Conservation (phyloP, 495 filamentous ascomycete genomes). For the Penicillium canescens region DNA sequence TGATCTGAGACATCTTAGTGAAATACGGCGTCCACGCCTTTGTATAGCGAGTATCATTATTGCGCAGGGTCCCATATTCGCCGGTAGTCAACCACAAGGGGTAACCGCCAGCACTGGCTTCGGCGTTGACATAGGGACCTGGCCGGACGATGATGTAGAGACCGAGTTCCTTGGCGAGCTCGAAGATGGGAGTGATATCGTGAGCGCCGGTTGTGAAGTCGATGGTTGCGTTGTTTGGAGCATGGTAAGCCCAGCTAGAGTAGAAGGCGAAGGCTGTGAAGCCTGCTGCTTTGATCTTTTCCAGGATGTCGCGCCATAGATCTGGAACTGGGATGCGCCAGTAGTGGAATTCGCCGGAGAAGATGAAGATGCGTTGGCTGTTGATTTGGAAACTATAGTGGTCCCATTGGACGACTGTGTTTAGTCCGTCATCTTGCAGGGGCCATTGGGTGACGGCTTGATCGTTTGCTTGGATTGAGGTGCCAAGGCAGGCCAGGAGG, state of each 20-base stretch:
- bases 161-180: constrained; percentile 52
- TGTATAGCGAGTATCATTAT: constrained; percentile 58
- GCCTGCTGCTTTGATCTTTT: constrained; percentile 65
- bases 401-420: constrained; percentile 54
- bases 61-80: constrained; percentile 56
- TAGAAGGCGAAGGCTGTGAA: constrained; percentile 58
- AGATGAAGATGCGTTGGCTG: constrained; percentile 56
- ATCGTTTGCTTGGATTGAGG: constrained; percentile 18
- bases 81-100: constrained; percentile 63
- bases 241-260: constrained; percentile 59
- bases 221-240: constrained; percentile 47
- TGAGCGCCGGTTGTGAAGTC: constrained; percentile 59
- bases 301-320: constrained; percentile 59
- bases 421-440: constrained; percentile 50
- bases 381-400: constrained; percentile 60
- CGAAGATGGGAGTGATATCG: constrained; percentile 52
- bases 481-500: constrained; percentile 18
- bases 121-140: constrained; percentile 49
- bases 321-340: constrained; percentile 60
- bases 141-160: constrained; percentile 41
- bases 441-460: constrained; percentile 40
- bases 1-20: constrained; percentile 46
- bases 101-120: constrained; percentile 58
- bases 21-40: constrained; percentile 52
- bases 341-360: constrained; percentile 63